Conservation (phyloP, 2,329 filamentous ascomycete species). For the Aspergillus jensenii region DNA sequence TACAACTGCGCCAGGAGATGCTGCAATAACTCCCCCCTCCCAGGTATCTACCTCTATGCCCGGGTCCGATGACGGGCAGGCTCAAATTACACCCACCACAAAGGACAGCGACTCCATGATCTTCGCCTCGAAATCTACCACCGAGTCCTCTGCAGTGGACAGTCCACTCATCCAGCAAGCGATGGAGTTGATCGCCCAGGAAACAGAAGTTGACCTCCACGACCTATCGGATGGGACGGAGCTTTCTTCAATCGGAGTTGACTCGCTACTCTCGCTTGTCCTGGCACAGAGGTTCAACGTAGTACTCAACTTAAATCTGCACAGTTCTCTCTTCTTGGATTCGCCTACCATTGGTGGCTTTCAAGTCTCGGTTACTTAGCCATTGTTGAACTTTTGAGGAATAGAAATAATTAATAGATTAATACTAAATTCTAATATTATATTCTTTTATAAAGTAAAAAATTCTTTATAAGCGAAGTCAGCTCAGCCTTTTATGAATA, state of each 20-base stretch:
- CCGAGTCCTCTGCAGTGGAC: neutral
- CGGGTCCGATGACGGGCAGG: no score
- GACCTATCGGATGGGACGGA: slow-evolving; percentile 24
- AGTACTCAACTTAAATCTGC: neutral
- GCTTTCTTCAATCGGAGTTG: neutral
- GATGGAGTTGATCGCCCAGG: slow-evolving; percentile 27
- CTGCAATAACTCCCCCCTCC: no score
- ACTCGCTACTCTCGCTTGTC: neutral
- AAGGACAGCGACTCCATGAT: neutral
- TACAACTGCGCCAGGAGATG: neutral
- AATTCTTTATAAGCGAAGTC: no score
- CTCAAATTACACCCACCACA: no score
- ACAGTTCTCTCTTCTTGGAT: neutral
- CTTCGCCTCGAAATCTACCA: neutral
- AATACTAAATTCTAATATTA: no score
- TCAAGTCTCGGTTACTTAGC: no score
- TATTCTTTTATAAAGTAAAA: no score
- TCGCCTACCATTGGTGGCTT: neutral
- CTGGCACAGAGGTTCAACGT: neutral
- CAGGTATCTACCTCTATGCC: no score
- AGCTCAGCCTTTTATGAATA: no score
- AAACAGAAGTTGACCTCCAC: slow-evolving; percentile 22
- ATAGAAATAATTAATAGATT: no score
- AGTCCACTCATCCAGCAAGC: neutral
- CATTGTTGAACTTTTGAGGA: no score